A percentile compares a stretch with the other conserved stretches of the same genome.
phyloP scores from a whole-genome alignment of 2,329 filamentous ascomycete genomes.

The Aspergillus aculeatinus region DNA sequence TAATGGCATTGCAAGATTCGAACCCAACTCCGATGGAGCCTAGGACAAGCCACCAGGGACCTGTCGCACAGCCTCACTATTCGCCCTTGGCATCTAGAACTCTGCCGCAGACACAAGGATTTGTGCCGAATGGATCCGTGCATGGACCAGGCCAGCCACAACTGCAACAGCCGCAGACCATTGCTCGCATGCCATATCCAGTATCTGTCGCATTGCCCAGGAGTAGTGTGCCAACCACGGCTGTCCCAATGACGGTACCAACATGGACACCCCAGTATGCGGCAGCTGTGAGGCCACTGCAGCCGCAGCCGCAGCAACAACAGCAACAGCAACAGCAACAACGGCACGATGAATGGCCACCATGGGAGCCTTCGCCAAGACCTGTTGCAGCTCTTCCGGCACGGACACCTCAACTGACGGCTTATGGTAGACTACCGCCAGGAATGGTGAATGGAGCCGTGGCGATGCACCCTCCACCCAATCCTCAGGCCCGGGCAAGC shows the following conservation, averaged over 20 bases:
- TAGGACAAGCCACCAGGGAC: background rate
- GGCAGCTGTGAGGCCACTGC: background rate
- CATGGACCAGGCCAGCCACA: background rate
- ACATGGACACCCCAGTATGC: background rate
- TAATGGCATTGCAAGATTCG: background rate
- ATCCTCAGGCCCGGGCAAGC: background rate
- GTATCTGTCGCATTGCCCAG: background rate
- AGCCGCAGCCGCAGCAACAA: background rate
- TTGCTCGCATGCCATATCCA: background rate
- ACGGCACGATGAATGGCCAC: background rate
- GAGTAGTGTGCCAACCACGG: background rate
- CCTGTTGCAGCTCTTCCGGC: background rate
- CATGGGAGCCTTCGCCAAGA: background rate
- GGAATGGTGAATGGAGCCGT: background rate
- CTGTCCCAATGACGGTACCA: background rate
- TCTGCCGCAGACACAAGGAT: background rate
- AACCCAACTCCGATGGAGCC: background rate
- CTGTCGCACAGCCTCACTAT: background rate
- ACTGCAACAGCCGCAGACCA: background rate
- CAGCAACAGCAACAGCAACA: background rate
- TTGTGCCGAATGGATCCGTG: background rate
- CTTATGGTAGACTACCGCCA: background rate
- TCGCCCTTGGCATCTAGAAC: background rate
- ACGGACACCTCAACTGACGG: background rate
- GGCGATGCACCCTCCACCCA: background rate